A percentile compares a stretch with the other conserved stretches of the same genome.
Conservation (phyloP, 331 rosid genomes). For the Erythrophleum ivorense region DNA sequence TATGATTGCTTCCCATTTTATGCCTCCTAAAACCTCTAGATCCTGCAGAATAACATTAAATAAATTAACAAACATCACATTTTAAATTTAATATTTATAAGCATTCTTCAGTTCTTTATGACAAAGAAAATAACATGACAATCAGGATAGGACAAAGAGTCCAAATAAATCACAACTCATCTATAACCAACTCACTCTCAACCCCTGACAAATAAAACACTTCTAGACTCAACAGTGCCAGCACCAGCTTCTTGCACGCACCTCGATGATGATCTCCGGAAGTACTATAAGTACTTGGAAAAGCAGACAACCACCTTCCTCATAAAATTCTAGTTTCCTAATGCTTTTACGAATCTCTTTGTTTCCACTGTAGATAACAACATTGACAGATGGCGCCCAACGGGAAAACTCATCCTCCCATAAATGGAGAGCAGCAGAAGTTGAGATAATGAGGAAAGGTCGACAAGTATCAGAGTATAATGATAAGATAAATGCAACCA, state of each 20-base stretch:
- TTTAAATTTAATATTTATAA: not conserved
- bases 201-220: slow-evolving; percentile 1
- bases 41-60: slow-evolving; percentile 53
- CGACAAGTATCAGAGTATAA: slow-evolving; percentile 50
- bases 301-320: slow-evolving; percentile 44
- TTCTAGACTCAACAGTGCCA: not conserved
- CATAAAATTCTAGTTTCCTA: slow-evolving; percentile 59
- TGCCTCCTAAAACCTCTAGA: slow-evolving; percentile 48
- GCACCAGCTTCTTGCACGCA: slow-evolving; percentile 40
- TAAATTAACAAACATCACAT: slow-evolving; percentile 27
- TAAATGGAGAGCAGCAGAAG: slow-evolving; percentile 48
- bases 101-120: not conserved
- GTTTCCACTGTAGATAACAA: slow-evolving; percentile 63
- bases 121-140: not conserved
- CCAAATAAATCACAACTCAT: slow-evolving; percentile 28
- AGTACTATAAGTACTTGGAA: slow-evolving; percentile 63
- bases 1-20: slow-evolving; percentile 66
- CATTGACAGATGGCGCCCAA: slow-evolving; percentile 59
- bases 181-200: not conserved
- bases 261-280: slow-evolving; percentile 62
- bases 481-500: slow-evolving; percentile 54
- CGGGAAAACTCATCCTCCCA: slow-evolving; percentile 64
- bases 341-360: slow-evolving; percentile 55
- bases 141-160: slow-evolving; percentile 7
- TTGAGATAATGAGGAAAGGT: slow-evolving; percentile 71